These are phyloP conservation scores for Trichocomaceae sp. DNA, from an alignment of 2,329 filamentous ascomycete genomes.

Conservation along the genomic window DNA sequence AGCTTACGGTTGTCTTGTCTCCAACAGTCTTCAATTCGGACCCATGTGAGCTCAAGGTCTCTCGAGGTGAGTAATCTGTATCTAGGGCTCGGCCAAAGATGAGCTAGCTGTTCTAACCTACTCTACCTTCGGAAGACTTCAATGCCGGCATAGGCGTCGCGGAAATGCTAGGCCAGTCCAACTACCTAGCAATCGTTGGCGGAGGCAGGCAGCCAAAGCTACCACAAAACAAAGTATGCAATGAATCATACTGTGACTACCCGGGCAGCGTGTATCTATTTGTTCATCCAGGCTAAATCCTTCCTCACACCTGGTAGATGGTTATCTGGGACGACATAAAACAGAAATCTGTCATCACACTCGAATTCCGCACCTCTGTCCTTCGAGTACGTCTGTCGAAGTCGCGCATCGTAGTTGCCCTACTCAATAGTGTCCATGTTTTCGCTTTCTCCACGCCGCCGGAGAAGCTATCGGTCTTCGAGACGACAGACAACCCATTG, in stretches of 20 bases:
- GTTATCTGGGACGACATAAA: slow-evolving; percentile 89
- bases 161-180: slow-evolving; percentile 79
- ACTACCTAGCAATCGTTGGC: slow-evolving; percentile 83
- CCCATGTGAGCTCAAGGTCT: slow-evolving; percentile 62
- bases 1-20: slow-evolving; percentile 16
- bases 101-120: background rate
- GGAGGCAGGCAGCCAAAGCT: slow-evolving; percentile 81
- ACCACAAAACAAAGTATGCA: slow-evolving; percentile 68
- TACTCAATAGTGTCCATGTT: slow-evolving; percentile 74
- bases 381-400: slow-evolving; percentile 71
- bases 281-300: background rate
- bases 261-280: slow-evolving; percentile 15
- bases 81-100: background rate
- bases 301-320: slow-evolving; percentile 35
- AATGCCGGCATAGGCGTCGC: slow-evolving; percentile 75
- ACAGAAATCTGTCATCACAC: slow-evolving; percentile 64
- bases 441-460: slow-evolving; percentile 72
- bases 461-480: slow-evolving; percentile 65
- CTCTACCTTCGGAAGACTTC: slow-evolving; percentile 50
- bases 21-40: slow-evolving; percentile 63
- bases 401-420: slow-evolving; percentile 69
- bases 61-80: slow-evolving; percentile 44
- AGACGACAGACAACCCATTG: slow-evolving; percentile 76
- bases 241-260: background rate
- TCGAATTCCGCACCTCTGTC: slow-evolving; percentile 74